A percentile compares a stretch with the other conserved stretches of the same genome.
phyloP scores from a whole-genome alignment of 257 asterid species.

The Scutellaria minor region DNA sequence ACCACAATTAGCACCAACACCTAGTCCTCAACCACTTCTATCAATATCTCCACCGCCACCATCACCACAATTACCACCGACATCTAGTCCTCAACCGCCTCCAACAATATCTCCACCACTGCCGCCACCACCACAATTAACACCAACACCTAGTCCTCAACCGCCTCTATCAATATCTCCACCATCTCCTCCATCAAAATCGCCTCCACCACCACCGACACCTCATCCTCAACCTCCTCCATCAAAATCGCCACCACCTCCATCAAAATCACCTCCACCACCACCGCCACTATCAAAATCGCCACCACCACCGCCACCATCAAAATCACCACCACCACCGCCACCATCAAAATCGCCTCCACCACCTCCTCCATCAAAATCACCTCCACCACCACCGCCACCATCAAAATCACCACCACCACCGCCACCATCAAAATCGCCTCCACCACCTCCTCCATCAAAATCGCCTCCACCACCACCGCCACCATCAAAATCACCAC shows the following conservation, averaged over 20 bases:
- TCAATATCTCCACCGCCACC: too few relatives aligned
- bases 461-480: not conserved
- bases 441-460: not conserved
- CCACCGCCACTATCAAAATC: not conserved
- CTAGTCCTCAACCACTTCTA: too few relatives aligned
- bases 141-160: too few relatives aligned
- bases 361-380: not conserved
- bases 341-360: not conserved
- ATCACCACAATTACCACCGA: too few relatives aligned
- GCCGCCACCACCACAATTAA: too few relatives aligned
- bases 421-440: not conserved
- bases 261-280: not conserved
- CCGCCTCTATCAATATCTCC: too few relatives aligned
- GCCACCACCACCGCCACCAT: too few relatives aligned
- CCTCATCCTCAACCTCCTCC: too few relatives aligned
- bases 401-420: not conserved
- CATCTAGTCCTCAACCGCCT: too few relatives aligned
- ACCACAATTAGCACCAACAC: too few relatives aligned
- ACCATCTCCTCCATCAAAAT: not conserved
- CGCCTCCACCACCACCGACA: not conserved
- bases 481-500: not conserved
- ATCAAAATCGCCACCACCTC: too few relatives aligned
- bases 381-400: not conserved
- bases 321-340: not conserved
- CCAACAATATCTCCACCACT: too few relatives aligned